Conservation (phyloP, 2,329 filamentous ascomycete species). For the Fusarium dimerum region DNA sequence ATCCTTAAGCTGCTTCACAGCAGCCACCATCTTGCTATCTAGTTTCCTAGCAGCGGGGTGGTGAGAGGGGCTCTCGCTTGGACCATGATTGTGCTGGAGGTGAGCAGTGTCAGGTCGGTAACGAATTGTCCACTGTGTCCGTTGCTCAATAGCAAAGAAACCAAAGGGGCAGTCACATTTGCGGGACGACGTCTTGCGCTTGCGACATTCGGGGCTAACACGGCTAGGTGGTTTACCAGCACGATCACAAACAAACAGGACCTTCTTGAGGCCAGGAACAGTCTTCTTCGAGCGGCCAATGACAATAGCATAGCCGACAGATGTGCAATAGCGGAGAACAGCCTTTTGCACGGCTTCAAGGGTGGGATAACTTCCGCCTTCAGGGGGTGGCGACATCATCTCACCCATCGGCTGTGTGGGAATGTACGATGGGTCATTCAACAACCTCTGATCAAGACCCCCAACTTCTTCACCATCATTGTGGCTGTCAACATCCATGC, state of each 20-base stretch:
- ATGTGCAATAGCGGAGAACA: conserved; percentile 65
- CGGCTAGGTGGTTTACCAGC: conserved; percentile 63
- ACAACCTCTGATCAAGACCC: conserved; percentile 48
- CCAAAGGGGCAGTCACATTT: conserved; percentile 70
- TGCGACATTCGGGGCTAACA: conserved; percentile 64
- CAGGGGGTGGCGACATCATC: conserved; percentile 64
- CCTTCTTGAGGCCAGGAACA: conserved; percentile 66
- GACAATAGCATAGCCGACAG: conserved; percentile 67
- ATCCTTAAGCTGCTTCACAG: conserved; percentile 66
- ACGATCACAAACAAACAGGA: conserved; percentile 66
- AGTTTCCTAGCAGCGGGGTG: conserved; percentile 67
- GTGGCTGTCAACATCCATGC: conserved; percentile 55
- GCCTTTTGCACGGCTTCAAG: conserved; percentile 66
- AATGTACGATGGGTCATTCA: conserved; percentile 52
- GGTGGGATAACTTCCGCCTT: conserved; percentile 64
- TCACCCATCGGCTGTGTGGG: conserved; percentile 56
- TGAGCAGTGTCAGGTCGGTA: conserved; percentile 62
- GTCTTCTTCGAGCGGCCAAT: conserved; percentile 70
- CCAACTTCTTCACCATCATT: conserved; percentile 49
- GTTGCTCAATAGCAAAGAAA: conserved; percentile 69
- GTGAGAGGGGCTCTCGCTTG: conserved; percentile 66
- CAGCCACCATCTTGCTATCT: conserved; percentile 67
- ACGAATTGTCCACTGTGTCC: conserved; percentile 66
- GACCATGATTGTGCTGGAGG: conserved; percentile 64
- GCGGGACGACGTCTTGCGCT: conserved; percentile 66